phyloP scores from a whole-genome alignment of 805 yeast species.

The Monosporozyma unispora region DNA sequence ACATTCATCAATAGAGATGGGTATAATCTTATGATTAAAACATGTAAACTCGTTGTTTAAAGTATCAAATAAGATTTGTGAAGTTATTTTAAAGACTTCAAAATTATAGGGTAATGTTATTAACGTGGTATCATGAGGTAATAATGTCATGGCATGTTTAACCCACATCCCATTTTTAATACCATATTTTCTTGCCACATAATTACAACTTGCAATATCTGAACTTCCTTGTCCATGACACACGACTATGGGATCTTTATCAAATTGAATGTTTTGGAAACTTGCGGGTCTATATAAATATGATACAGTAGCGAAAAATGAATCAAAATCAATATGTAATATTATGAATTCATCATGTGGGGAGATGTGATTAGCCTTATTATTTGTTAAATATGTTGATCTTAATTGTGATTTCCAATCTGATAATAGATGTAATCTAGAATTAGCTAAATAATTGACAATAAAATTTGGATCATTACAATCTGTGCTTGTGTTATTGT shows the following conservation, averaged over 20 bases:
- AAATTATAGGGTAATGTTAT: constrained; percentile 65
- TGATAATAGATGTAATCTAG: constrained; percentile 82
- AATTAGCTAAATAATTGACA: constrained; percentile 60
- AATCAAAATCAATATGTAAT: constrained; percentile 85
- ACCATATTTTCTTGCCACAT: constrained; percentile 72
- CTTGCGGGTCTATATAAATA: constrained; percentile 32
- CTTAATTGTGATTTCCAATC: constrained; percentile 75
- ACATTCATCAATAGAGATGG: constrained; percentile 90
- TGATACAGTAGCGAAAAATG: constrained; percentile 86
- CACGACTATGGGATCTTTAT: constrained; percentile 51
- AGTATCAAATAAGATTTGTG: constrained; percentile 55
- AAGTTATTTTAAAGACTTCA: constrained; percentile 55
- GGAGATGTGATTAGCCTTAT: not conserved
- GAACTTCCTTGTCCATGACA: constrained; percentile 44
- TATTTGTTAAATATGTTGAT: constrained; percentile 36
- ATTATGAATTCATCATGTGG: constrained; percentile 29
- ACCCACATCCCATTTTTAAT: constrained; percentile 90
- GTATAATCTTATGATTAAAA: constrained; percentile 41
- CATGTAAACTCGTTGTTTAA: constrained; percentile 24
- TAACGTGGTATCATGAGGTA: constrained; percentile 46
- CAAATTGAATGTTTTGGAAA: constrained; percentile 23
- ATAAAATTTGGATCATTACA: constrained; percentile 76
- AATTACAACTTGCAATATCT: constrained; percentile 89
- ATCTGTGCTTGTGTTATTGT: constrained; percentile 29
- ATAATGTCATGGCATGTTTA: constrained; percentile 47